Base-by-base conservation (phyloP, 345 rosid species). In the Jatropha curcas region DNA sequence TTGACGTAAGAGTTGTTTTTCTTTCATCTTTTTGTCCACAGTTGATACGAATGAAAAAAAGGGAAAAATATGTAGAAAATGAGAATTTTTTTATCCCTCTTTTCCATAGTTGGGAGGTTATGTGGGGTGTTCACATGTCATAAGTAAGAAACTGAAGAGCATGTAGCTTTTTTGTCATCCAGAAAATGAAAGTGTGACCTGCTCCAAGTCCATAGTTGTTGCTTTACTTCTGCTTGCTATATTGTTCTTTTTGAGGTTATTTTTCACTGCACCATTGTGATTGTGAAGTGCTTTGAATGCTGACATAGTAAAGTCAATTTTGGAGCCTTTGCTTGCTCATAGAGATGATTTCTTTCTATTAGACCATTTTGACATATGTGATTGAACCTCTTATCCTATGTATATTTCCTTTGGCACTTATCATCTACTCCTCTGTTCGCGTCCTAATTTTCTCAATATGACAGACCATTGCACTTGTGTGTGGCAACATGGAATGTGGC, bases 391-490 rank as follows among this genome's bases (percentile, higher is more conserved):
- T 41, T 41, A 41, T 41, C 11, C 11, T 13, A 41, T 60, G 4
- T 37, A 62, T 64, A 7, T 37, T 62, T 63, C 20, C 11, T 24
- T 16, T 27, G 12, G 17, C 10, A 46, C 53, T 48, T 43, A 27
- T 39, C 22, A 8, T 51, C 58, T 60, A 46, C 76, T 59, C 12
- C 71, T 34, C 55, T 60, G 56, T 34, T 37, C 52, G 13, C 35
- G 12, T 57, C 39, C 73, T 73, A 60, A 55, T 77, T 60, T n/a
- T 56, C 66, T 63, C 30, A 17, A 64, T 83, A 73, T 79, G 53
- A 45, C 88, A 95, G 98, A 76, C 99, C 99, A 30, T 80, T 95
- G 80, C 99, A 92, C 86, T 82, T 90, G 81, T 89, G 96, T 81
- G 83, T 92, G 56, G 86, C 89, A 76, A 86, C 97, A 59, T 88